Percentiles rank a stretch among this genome's conserved stretches.
Evolutionary conservation across 768 basidiomycete species (phyloP).

Genomic region (Gloeopeniophorella convolvens): DNA sequence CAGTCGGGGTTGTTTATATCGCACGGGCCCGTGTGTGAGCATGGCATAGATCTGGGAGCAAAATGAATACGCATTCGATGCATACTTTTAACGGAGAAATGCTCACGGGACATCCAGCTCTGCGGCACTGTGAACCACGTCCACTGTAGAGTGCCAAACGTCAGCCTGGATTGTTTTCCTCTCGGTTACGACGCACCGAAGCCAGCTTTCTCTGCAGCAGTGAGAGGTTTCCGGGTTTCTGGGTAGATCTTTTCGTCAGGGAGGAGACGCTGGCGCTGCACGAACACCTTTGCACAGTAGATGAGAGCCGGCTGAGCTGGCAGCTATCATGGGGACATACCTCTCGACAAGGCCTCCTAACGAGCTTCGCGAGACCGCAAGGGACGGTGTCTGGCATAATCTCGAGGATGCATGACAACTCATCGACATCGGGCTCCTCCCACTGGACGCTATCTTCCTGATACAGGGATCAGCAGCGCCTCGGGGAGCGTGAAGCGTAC

Average conservation of each 20-base stretch:
- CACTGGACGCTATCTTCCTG: conserved; percentile 5
- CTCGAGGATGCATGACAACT: conserved; percentile 13
- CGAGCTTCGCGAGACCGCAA: conserved; percentile 17
- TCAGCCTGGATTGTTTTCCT: not conserved
- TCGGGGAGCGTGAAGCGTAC: not conserved
- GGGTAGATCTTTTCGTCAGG: conserved; percentile 8
- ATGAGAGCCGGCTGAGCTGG: not conserved
- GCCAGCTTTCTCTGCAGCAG: not conserved
- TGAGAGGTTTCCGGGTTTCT: not conserved
- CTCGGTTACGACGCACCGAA: conserved; percentile 8
- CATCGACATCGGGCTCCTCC: conserved; percentile 7
- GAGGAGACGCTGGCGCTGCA: conserved; percentile 9
- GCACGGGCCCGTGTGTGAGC: conserved; percentile 54
- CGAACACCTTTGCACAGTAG: conserved; percentile 2
- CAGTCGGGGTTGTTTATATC: conserved; percentile 33
- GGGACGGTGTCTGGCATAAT: conserved; percentile 16
- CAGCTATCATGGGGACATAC: too few relatives aligned
- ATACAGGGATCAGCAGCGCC: not conserved
- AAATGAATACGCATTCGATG: not conserved
- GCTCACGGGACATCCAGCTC: not conserved
- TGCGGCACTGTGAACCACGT: not conserved
- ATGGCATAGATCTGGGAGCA: conserved; percentile 31
- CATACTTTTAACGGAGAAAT: not conserved
- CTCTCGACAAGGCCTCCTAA: conserved; percentile 16
- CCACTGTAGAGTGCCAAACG: not conserved